Conservation (phyloP, 768 basidiomycete genomes). For the Suillus americanus region DNA sequence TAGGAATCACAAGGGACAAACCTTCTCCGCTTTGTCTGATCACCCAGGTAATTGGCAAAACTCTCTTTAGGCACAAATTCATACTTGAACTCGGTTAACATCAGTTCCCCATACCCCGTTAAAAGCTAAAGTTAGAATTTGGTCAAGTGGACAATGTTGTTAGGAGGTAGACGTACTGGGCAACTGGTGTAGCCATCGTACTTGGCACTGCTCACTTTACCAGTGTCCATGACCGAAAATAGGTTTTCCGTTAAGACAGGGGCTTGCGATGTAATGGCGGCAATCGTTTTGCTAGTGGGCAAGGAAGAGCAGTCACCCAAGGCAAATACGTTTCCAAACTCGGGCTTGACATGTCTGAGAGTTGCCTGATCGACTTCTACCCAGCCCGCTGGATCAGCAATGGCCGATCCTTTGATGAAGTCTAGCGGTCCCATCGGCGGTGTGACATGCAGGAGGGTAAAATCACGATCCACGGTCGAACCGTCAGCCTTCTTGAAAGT, state of each 20-base stretch:
- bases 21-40: slow-evolving; percentile 77
- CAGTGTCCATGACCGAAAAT: slow-evolving; percentile 70
- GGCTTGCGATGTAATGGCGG: slow-evolving; percentile 88
- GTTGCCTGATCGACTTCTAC: slow-evolving; percentile 83
- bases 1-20: slow-evolving; percentile 30
- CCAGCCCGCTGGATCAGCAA: slow-evolving; percentile 85
- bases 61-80: slow-evolving; percentile 86
- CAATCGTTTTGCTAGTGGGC: slow-evolving; percentile 95
- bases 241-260: slow-evolving; percentile 92
- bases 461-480: slow-evolving; percentile 67
- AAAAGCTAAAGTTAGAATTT: slow-evolving; percentile 50
- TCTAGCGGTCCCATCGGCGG: slow-evolving; percentile 93
- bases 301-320: slow-evolving; percentile 91
- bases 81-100: slow-evolving; percentile 96
- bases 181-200: slow-evolving; percentile 93
- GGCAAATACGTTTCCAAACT: slow-evolving; percentile 80
- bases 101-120: slow-evolving; percentile 76
- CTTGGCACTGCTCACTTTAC: slow-evolving; percentile 61
- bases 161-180: slow-evolving; percentile 52
- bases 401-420: slow-evolving; percentile 72
- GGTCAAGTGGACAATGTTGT: slow-evolving; percentile 5
- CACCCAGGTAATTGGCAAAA: slow-evolving; percentile 63
- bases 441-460: slow-evolving; percentile 79
- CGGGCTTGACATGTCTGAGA: slow-evolving; percentile 80
- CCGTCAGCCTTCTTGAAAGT: slow-evolving; percentile 83